Base-by-base conservation (phyloP, 2,329 filamentous ascomycete genomes). In the Diplodia mutila region DNA sequence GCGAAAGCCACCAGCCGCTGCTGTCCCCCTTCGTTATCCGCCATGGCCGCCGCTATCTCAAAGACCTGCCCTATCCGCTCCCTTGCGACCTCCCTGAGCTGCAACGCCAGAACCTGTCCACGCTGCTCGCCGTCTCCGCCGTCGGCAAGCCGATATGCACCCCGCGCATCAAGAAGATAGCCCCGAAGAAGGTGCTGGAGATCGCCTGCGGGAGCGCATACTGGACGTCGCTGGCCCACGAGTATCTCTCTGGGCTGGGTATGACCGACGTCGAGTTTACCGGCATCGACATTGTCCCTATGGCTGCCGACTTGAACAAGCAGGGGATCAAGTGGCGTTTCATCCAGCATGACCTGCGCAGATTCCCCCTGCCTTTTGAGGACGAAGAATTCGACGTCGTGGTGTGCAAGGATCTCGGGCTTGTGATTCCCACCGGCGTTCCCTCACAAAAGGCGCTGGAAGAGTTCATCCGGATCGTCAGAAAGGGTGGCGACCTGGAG, bases 181-280 rank as follows among this genome's bases (percentile, higher is more conserved):
- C 91, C 23, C 94, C 94, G 0, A 85, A 85, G 73, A 89, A 89
- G 71, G 90, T 98, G 32, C 84, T 98, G 27, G 94, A 98, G 75
- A 80, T 97, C 39, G 93, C 90, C 34, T 98, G 94, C 78, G 94
- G 94, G 21, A 91, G 91, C 23, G 94, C 89, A 27, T 91, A 96
- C 76, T 97, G 94, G 94, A 94, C 91, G 72, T 90, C 91, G 37
- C 89, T 93, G 83, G 96, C 92, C 77, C 91, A 97, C 77, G 88
- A 92, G 42, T 91, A 92, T 79, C 92, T 94, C 75, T 84, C 86
- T 67, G 85, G 87, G 59, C 84, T 86, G 66, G 92, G 92, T 16
- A 85, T 91, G 74, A 80, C 84, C 4, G 85, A 89, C 69, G 89
- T 96, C 25, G 87, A 88, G 5, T 97, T 96, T 75, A 92, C 90